Evolutionary conservation across 106 monocot genomes (phyloP).

Genomic region (Iris macrosiphon): DNA sequence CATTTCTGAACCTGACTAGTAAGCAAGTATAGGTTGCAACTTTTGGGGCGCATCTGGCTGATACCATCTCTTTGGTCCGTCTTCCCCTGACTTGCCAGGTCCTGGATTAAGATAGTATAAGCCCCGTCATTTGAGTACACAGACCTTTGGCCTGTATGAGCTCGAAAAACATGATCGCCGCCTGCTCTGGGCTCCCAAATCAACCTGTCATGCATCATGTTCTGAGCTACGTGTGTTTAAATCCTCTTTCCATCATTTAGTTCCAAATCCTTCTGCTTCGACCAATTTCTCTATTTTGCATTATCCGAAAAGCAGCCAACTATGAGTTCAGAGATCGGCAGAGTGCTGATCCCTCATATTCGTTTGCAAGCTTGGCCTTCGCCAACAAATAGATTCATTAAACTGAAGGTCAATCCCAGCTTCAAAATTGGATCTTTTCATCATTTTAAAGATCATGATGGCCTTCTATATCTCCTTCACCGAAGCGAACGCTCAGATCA

Average conservation of each 20-base stretch:
- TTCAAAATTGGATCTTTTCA: conserved; percentile 48
- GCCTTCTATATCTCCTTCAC: conserved; percentile 85
- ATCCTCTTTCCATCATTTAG: conserved; percentile 71
- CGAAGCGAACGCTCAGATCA: conserved; percentile 62
- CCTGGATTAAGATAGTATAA: conserved; percentile 58
- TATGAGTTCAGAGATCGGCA: conserved; percentile 68
- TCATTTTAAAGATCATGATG: conserved; percentile 51
- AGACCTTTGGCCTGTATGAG: conserved; percentile 95
- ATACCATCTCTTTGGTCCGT: conserved; percentile 82
- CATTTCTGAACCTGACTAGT: conserved; percentile 73
- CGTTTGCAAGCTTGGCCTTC: conserved; percentile 64
- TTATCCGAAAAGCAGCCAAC: conserved; percentile 50
- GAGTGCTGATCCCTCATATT: conserved; percentile 43
- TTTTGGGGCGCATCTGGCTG: conserved; percentile 34
- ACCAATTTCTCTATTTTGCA: conserved; percentile 75
- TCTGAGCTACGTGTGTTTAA: conserved; percentile 63
- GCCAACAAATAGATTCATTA: conserved; percentile 49
- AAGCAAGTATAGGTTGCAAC: conserved; percentile 74
- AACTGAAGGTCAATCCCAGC: conserved; percentile 59
- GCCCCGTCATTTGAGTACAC: conserved; percentile 41
- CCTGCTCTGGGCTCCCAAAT: conserved; percentile 51
- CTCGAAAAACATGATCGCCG: conserved; percentile 81
- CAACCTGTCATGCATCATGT: conserved; percentile 73
- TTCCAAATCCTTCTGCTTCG: conserved; percentile 84
- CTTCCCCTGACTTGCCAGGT: conserved; percentile 63